Base-by-base conservation (phyloP, 1,284 basidiomycete species). In the Irpex sp. region DNA sequence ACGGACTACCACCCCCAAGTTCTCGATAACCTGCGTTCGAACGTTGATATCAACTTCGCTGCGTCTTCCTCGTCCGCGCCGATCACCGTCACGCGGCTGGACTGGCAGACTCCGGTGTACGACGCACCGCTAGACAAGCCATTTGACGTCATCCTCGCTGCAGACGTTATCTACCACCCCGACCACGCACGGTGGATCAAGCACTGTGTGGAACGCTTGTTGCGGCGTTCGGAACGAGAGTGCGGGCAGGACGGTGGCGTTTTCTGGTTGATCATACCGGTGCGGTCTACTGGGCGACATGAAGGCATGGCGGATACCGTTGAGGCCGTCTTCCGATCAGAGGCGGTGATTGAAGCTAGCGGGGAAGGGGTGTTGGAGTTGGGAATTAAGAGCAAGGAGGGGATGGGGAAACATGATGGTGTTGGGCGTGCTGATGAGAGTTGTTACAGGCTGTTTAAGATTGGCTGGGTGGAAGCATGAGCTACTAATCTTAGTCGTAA, bases 1-100 rank as follows among this genome's bases (percentile, higher is more conserved):
- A 95, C 92, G 3, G 94, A 97, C 72, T 95, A 88, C 71, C 90
- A 93, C 69, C 84, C 87, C 0, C 82, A 84, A 21, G 93, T 95
- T 0, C 81, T 96, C 13, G 77, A 79, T 17, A 96, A 96, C 73
- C 84, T 94, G 15, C 71, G 75, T 4, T 74, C 76, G 56, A 94
- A 94, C 73, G 78, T 94, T 37, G 72, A 72, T 13, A 77, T 81
- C 54, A 95, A 95, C 72, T 81, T 85, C 67, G 67, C 72, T 15
- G 57, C 70, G 40, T 26, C 70, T 40, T 21, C 21, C 3, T 26
- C 21, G 3, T 26, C 21, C 38, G 19, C 70, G 49, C 65, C 70
- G 8, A 69, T 84, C 55, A 67, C 76, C 3, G 82, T 91, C 37
- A 72, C 74, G 11, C 70, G 76, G 34, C 81, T 95, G 17, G 92